Base-by-base conservation (phyloP, 345 rosid genomes). In the Kernera saxatilis region DNA sequence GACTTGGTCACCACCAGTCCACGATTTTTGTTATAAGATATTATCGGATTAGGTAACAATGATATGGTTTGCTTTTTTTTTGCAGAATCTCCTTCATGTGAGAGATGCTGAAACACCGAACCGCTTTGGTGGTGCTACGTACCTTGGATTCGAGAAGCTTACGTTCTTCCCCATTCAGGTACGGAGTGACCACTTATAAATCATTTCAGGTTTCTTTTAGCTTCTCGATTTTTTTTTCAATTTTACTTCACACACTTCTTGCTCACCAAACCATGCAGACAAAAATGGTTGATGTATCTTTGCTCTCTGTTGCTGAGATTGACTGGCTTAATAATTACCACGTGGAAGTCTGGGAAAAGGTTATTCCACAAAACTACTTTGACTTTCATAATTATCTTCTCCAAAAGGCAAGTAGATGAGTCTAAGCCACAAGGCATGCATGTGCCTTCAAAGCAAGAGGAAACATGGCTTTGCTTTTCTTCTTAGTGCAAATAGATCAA, bases 141-240 rank as follows among this genome's bases (percentile, higher is more conserved):
- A 91, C 78, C 80, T 93, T 44, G 94, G 93, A 78, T 93, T 93
- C 36, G 95, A 91, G 70, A 93, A 86, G 70, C 87, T 93, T 74
- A 91, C 97, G 2, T 91, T 89, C 48, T 77, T 89, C 54, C 97
- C 97, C 51, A 91, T 93, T 74, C 98, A 91, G 97, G 98, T 89
- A 79, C 17, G 0, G 4, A 48, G 26, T 13, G 32, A 36, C 59
- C 15, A 46, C 50, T 39, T 35, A 64, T 48, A 33, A 45, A 25
- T 49, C 11, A 27, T 8, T 59, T 49, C 19, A 0, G 17, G 15
- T 18, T 22, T 39, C 33, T 78, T 55, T 59, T 61, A 60, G 68
- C 26, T 58, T 39, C 4, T 59, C 0, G 0, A 1, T 27, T 21
- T 27, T 32, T 54, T 13, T 68, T 52, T 4, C 62, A 29, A 15